Conservation (phyloP, 2,329 filamentous ascomycete genomes). For the Dactylellina haptotyla region DNA sequence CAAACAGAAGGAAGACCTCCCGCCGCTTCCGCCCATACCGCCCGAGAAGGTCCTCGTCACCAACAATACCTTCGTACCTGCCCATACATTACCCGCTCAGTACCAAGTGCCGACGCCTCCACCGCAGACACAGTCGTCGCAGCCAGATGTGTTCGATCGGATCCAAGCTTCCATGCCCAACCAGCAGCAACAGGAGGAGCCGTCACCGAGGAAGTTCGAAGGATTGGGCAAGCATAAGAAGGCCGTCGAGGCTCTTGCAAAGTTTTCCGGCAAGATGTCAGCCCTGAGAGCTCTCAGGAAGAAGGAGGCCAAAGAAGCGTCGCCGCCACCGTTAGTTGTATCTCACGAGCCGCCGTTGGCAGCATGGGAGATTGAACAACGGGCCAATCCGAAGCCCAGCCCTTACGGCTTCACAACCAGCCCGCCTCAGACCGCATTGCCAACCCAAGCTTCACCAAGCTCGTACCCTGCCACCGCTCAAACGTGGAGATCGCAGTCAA, state of each 20-base stretch:
- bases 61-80: no score
- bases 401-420: constrained; percentile 19
- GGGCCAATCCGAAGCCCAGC: constrained; percentile 10
- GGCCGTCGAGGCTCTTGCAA: constrained; percentile 46
- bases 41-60: constrained; percentile 34
- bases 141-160: constrained; percentile 39
- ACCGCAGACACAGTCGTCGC: constrained; percentile 14
- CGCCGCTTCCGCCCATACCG: constrained; percentile 47
- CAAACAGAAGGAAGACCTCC: constrained; percentile 28
- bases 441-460: constrained; percentile 6
- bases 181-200: constrained; percentile 34
- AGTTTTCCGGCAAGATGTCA: constrained; percentile 49
- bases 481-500: constrained; percentile 27
- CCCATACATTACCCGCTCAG: constrained; percentile 7
- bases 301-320: constrained; percentile 36
- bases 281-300: constrained; percentile 33
- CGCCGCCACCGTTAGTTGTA: not conserved
- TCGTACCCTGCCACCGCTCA: constrained; percentile 19
- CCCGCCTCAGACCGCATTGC: constrained; percentile 23
- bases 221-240: constrained; percentile 49
- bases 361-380: constrained; percentile 49
- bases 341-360: constrained; percentile 46
- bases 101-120: constrained; percentile 28
- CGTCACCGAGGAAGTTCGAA: constrained; percentile 41
- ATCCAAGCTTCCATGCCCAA: constrained; percentile 29